Evolutionary conservation across 2,329 filamentous ascomycete genomes (phyloP).

Genomic region (Arthroderma uncinatum): DNA sequence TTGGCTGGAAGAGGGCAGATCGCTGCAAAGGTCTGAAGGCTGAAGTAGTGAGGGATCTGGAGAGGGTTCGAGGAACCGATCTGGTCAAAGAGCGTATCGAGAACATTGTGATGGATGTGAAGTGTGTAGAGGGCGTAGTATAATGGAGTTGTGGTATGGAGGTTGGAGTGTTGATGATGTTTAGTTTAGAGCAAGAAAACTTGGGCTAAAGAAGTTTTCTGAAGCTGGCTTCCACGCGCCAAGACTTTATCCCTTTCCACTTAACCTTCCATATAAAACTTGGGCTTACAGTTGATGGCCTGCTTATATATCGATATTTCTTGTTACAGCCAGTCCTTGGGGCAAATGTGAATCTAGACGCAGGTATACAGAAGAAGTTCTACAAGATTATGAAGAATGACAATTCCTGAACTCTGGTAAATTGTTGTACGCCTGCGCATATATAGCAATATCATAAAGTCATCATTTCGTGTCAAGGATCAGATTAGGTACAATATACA

Average conservation of each 20-base stretch:
- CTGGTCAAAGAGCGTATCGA: conserved; percentile 56
- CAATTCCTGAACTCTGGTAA: no score
- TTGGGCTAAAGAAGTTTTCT: not conserved
- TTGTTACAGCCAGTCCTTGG: no score
- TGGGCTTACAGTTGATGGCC: no score
- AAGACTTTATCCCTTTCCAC: not conserved
- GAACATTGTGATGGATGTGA: conserved; percentile 46
- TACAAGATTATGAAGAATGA: no score
- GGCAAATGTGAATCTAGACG: no score
- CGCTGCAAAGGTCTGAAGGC: conserved; percentile 39
- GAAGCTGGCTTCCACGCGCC: not conserved
- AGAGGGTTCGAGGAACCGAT: conserved; percentile 53
- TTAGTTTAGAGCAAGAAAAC: not conserved
- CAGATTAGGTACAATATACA: not conserved
- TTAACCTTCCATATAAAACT: no score
- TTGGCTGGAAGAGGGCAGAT: conserved; percentile 40
- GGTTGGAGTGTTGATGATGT: not conserved
- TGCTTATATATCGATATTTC: not conserved
- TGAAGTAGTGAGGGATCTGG: conserved; percentile 45
- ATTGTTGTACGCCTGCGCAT: not conserved
- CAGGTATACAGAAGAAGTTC: no score
- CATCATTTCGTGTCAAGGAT: conserved; percentile 1
- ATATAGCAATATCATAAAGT: not conserved
- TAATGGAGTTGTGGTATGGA: not conserved
- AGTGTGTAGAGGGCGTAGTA: not conserved